phyloP scores from a whole-genome alignment of 805 yeast species.

The Saccharomycopsis fibuligera region DNA sequence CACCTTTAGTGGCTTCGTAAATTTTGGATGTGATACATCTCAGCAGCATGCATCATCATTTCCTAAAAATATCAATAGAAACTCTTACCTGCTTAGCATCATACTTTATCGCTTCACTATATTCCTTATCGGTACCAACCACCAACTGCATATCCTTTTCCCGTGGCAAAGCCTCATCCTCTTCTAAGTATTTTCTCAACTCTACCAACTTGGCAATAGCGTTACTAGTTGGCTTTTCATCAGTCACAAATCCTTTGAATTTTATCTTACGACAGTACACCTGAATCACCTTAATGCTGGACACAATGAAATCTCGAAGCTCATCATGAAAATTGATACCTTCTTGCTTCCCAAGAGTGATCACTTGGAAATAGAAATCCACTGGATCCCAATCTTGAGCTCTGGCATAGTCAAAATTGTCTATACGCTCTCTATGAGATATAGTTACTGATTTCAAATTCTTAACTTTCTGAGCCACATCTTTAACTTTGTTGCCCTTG shows the following conservation, averaged over 20 bases:
- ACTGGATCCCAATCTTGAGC: slow-evolving; percentile 30
- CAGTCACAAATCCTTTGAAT: slow-evolving; percentile 83
- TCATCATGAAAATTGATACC: slow-evolving; percentile 46
- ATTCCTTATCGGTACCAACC: too few relatives aligned
- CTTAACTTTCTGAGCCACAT: slow-evolving; percentile 64
- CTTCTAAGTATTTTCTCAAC: slow-evolving; percentile 56
- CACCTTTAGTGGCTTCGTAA: too few relatives aligned
- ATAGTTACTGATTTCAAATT: slow-evolving; percentile 77
- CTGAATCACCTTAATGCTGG: slow-evolving; percentile 46
- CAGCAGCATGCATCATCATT: too few relatives aligned
- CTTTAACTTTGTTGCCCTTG: slow-evolving; percentile 86
- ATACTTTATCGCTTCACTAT: too few relatives aligned
- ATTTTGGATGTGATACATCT: too few relatives aligned
- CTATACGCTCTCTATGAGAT: slow-evolving; percentile 76
- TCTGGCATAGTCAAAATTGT: slow-evolving; percentile 62
- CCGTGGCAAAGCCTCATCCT: slow-evolving; percentile 72
- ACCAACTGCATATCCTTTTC: too few relatives aligned
- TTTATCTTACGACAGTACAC: slow-evolving; percentile 49
- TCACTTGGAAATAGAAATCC: slow-evolving; percentile 76
- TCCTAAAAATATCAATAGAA: too few relatives aligned
- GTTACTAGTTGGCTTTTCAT: too few relatives aligned
- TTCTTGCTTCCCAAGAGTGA: slow-evolving; percentile 84
- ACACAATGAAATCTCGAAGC: slow-evolving; percentile 29
- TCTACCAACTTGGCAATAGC: slow-evolving; percentile 2
- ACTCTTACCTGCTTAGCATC: too few relatives aligned